Evolutionary conservation across 2,329 filamentous ascomycete species (phyloP).

Genomic region (Pseudocercospora vitis): DNA sequence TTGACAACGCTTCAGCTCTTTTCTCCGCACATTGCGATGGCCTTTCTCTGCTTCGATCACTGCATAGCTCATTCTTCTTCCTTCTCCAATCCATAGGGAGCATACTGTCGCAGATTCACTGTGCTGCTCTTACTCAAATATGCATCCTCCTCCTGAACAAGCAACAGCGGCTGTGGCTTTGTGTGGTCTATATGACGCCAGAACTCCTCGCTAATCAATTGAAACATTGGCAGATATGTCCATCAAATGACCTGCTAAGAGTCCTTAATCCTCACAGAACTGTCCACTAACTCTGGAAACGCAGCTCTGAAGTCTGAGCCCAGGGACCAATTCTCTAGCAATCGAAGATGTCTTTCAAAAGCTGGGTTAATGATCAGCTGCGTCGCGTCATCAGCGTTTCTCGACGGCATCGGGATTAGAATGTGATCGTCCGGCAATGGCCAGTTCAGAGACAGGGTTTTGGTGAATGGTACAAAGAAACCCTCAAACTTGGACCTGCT

Average conservation of each 20-base stretch:
- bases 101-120: too few species aligned
- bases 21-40: too few species aligned
- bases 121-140: background rate
- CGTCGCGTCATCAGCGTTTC: conserved; percentile 33
- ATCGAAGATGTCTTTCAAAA: conserved; percentile 75
- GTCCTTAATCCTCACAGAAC: conserved; percentile 31
- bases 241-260: conserved; percentile 5
- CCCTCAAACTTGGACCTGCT: conserved; percentile 61
- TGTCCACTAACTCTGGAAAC: conserved; percentile 37
- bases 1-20: too few species aligned
- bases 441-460: conserved; percentile 77
- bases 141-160: too few species aligned
- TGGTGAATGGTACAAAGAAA: conserved; percentile 81
- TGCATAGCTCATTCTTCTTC: too few species aligned
- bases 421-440: conserved; percentile 73
- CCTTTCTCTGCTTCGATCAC: too few species aligned
- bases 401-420: conserved; percentile 46
- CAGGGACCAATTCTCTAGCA: conserved; percentile 78
- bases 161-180: too few species aligned
- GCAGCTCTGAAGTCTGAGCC: conserved; percentile 52
- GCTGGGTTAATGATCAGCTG: conserved; percentile 80
- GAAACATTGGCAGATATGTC: background rate
- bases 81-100: too few species aligned
- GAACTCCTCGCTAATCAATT: conserved; percentile 4
- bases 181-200: too few species aligned